phyloP scores from a whole-genome alignment of 2,329 filamentous ascomycete genomes.

The Verticillium klebahnii region DNA sequence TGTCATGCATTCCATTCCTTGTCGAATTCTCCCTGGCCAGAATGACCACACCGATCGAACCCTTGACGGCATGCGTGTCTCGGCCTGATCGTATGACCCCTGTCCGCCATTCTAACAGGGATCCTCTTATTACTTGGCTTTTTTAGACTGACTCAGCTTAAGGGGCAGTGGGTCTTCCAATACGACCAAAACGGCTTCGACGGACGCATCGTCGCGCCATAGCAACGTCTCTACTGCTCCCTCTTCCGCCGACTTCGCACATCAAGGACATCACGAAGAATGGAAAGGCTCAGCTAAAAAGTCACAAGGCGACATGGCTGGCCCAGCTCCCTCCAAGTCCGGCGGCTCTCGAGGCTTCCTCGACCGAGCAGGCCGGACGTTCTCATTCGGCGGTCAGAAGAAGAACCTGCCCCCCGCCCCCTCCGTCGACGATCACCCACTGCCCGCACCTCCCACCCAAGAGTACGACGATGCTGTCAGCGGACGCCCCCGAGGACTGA shows the following conservation, averaged over 20 bases:
- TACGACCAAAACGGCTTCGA: conserved; percentile 55
- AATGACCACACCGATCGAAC: not conserved
- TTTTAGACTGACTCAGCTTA: conserved; percentile 29
- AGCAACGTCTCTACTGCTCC: conserved; percentile 59
- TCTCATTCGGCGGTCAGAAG: conserved; percentile 55
- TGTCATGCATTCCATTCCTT: conserved; percentile 1
- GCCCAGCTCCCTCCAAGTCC: conserved; percentile 41
- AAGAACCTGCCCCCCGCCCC: conserved; percentile 38
- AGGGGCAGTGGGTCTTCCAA: conserved; percentile 58
- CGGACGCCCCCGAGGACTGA: conserved; percentile 43
- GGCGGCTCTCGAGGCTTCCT: conserved; percentile 40
- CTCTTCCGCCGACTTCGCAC: conserved; percentile 46
- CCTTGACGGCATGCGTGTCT: conserved; percentile 3
- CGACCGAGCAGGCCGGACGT: conserved; percentile 52
- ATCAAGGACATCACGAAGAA: conserved; percentile 32
- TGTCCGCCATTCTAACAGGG: conserved; percentile 6
- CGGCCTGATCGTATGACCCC: conserved; percentile 4
- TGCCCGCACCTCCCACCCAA: conserved; percentile 27
- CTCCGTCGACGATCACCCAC: conserved; percentile 29
- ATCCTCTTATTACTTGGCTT: conserved; percentile 4
- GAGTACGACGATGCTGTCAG: conserved; percentile 23
- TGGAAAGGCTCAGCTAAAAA: conserved; percentile 33
- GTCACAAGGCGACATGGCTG: conserved; percentile 30
- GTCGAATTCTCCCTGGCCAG: conserved; percentile 1
- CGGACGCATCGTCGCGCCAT: conserved; percentile 57